Conservation (phyloP, 495 filamentous ascomycete species). For the Tuber aestivum region DNA sequence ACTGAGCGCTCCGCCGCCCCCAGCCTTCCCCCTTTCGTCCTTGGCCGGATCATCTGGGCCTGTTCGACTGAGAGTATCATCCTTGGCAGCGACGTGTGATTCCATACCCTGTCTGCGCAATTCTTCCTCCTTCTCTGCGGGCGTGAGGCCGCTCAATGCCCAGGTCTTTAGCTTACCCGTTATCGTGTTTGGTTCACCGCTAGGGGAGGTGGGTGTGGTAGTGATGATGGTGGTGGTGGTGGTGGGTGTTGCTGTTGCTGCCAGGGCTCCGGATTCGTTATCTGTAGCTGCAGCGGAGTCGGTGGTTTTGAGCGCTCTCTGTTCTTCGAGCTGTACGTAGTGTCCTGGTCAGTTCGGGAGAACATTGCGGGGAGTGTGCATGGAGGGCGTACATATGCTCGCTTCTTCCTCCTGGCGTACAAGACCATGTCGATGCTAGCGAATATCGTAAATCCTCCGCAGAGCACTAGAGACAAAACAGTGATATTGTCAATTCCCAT, state of each 20-base stretch:
- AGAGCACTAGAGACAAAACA: slow-evolving; percentile 52
- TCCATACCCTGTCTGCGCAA: slow-evolving; percentile 9
- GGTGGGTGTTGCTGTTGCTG: slow-evolving; percentile 22
- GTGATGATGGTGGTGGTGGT: slow-evolving; percentile 32
- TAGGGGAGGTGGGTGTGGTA: slow-evolving; percentile 7
- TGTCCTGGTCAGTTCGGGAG: not conserved
- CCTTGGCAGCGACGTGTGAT: not conserved
- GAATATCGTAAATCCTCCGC: slow-evolving; percentile 67
- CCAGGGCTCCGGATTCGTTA: slow-evolving; percentile 42
- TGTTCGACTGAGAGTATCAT: slow-evolving; percentile 12
- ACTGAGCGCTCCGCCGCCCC: slow-evolving; percentile 22
- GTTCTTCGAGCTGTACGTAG: slow-evolving; percentile 33
- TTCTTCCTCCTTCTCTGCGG: slow-evolving; percentile 34
- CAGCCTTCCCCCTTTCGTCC: slow-evolving; percentile 23
- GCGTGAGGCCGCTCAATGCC: slow-evolving; percentile 45
- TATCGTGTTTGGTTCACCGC: slow-evolving; percentile 13
- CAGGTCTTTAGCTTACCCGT: slow-evolving; percentile 38
- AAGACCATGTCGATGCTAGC: slow-evolving; percentile 78
- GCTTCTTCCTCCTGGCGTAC: slow-evolving; percentile 66
- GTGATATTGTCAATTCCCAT: slow-evolving; percentile 20
- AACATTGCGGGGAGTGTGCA: not conserved
- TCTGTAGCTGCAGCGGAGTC: slow-evolving; percentile 33
- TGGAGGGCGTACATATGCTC: slow-evolving; percentile 21
- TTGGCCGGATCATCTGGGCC: slow-evolving; percentile 28
- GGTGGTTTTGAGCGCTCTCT: not conserved